Conservation (phyloP, 2,329 filamentous ascomycete genomes). For the Penicillium freii region DNA sequence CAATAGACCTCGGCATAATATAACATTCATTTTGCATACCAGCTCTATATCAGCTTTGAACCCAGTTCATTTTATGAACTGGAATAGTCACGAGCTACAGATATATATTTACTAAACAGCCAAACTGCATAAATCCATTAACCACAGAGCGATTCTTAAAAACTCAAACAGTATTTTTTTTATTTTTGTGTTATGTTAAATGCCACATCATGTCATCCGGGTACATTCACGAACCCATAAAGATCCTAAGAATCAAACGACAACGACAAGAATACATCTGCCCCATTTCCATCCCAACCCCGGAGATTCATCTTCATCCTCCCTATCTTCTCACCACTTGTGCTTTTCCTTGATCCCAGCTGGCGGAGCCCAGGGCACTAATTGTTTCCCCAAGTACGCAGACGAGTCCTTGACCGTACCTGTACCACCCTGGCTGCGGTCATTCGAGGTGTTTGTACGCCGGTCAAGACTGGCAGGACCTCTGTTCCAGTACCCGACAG, state of each 20-base stretch:
- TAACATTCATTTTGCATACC: too few relatives aligned
- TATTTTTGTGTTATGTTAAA: not conserved
- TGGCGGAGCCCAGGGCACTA: not conserved
- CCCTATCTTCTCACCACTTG: not conserved
- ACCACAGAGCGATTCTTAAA: too few relatives aligned
- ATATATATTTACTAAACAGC: not conserved
- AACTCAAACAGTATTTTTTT: not conserved
- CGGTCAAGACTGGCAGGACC: constrained; percentile 5
- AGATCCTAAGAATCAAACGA: not conserved
- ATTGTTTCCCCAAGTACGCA: not conserved
- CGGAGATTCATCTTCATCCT: not conserved
- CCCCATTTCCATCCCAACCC: not conserved
- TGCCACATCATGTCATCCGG: not conserved
- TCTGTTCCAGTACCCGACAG: constrained; percentile 34
- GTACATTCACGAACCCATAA: not conserved
- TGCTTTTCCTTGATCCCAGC: not conserved
- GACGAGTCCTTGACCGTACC: not conserved
- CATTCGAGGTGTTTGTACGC: not conserved
- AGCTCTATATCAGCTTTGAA: too few relatives aligned
- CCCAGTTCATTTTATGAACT: too few relatives aligned
- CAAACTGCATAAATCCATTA: not conserved
- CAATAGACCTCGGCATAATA: too few relatives aligned
- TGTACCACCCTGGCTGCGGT: not conserved
- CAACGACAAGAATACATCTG: not conserved
- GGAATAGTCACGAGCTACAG: too few relatives aligned